A percentile compares a stretch with the other conserved stretches of the same genome.
Evolutionary conservation across 306 rosid genomes (phyloP).

Genomic region (Sesbania bispinosa): DNA sequence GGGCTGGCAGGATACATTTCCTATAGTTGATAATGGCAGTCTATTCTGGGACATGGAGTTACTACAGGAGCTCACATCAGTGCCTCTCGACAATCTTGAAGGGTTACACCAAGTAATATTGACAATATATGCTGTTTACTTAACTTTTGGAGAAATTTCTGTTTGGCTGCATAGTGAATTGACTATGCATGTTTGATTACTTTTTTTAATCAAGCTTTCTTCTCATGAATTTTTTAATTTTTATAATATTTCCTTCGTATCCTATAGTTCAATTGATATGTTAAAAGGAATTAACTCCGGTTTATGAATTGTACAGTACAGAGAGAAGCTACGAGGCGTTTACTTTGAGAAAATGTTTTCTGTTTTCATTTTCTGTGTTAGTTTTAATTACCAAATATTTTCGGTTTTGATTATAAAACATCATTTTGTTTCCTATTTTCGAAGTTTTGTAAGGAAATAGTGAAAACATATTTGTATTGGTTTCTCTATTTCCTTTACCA

Average conservation of each 20-base stretch:
- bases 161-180: background rate
- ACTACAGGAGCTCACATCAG: constrained; percentile 55
- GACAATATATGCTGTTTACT: background rate
- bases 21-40: constrained; percentile 58
- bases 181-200: background rate
- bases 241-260: background rate
- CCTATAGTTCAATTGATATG: background rate
- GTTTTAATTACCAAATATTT: no score
- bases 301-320: background rate
- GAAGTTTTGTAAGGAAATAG: no score
- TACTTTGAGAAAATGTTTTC: no score
- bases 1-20: constrained; percentile 58
- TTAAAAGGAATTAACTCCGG: background rate
- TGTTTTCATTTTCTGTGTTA: no score
- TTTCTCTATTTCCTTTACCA: no score
- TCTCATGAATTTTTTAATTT: background rate
- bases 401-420: no score
- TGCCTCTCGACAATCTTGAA: constrained; percentile 45
- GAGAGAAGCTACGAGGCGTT: background rate
- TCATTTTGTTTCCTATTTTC: no score
- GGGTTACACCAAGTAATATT: constrained; percentile 46
- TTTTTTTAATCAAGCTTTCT: background rate
- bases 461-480: no score
- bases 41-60: constrained; percentile 66
- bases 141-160: background rate